Conservation (phyloP, 768 basidiomycete genomes). For the Chiua virens region DNA sequence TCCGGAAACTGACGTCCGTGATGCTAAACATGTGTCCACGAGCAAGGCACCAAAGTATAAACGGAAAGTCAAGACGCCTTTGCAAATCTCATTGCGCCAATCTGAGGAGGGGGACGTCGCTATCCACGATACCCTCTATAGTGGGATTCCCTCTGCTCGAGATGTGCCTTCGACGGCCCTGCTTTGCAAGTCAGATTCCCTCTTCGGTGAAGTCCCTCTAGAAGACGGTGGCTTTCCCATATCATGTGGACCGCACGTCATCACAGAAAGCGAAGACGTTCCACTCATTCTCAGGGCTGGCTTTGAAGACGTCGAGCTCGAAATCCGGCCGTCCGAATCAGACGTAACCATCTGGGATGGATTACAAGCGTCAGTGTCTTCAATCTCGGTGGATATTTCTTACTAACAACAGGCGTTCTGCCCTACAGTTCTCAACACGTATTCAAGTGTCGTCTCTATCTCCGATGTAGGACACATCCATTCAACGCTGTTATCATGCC, state of each 20-base stretch:
- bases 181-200: background rate
- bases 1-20: background rate
- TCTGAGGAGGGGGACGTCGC: background rate
- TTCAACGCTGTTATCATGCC: conserved; percentile 10
- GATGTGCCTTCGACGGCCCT: background rate
- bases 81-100: background rate
- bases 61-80: background rate
- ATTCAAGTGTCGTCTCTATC: conserved; percentile 25
- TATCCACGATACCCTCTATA: conserved; percentile 4
- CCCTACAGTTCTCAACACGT: conserved; percentile 15
- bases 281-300: background rate
- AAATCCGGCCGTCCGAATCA: conserved; percentile 9
- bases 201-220: background rate
- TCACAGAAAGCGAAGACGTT: background rate
- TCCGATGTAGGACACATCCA: conserved; percentile 16
- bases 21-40: background rate
- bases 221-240: background rate
- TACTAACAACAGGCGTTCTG: background rate
- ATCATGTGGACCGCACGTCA: background rate
- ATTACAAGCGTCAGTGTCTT: conserved; percentile 14
- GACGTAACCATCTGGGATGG: conserved; percentile 30
- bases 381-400: background rate
- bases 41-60: background rate
- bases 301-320: conserved; percentile 13
- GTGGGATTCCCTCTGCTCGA: background rate